These are phyloP conservation scores for Solanum ossicruentum DNA, from an alignment of 257 asterid genomes.

Conservation along the genomic window DNA sequence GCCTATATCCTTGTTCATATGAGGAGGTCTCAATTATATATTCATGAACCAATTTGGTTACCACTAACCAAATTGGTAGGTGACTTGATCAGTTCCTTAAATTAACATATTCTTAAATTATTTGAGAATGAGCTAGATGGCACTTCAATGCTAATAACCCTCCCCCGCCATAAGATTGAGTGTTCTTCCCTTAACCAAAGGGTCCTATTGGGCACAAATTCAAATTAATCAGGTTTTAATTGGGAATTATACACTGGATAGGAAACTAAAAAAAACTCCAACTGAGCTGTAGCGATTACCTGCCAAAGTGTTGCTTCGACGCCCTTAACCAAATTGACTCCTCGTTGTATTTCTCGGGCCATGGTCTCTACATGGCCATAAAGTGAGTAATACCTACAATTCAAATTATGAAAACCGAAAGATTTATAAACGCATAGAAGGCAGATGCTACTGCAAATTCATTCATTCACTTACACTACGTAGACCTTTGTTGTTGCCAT, in stretches of 20 bases:
- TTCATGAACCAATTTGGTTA: too few relatives aligned
- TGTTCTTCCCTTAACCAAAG: too few relatives aligned
- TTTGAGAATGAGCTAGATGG: too few relatives aligned
- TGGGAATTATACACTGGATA: neutral
- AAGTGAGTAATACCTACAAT: constrained; percentile 57
- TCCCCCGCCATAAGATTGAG: too few relatives aligned
- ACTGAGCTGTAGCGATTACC: constrained; percentile 14
- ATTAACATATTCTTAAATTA: too few relatives aligned
- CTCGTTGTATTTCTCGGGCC: constrained; percentile 74
- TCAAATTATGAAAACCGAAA: neutral
- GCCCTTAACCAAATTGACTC: constrained; percentile 61
- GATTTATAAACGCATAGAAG: neutral
- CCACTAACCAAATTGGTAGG: too few relatives aligned
- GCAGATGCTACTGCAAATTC: neutral
- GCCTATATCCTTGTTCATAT: too few relatives aligned
- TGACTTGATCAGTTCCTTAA: too few relatives aligned
- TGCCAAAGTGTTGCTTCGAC: constrained; percentile 90
- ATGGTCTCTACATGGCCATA: constrained; percentile 78
- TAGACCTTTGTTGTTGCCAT: constrained; percentile 57
- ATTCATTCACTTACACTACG: constrained; percentile 41
- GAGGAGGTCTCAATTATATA: too few relatives aligned
- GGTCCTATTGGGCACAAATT: too few relatives aligned
- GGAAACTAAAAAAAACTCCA: too few relatives aligned
- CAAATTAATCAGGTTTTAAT: neutral
- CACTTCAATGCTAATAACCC: neutral